phyloP scores from a whole-genome alignment of 176 grass and related monocot genomes.

The Oryza meridionalis region DNA sequence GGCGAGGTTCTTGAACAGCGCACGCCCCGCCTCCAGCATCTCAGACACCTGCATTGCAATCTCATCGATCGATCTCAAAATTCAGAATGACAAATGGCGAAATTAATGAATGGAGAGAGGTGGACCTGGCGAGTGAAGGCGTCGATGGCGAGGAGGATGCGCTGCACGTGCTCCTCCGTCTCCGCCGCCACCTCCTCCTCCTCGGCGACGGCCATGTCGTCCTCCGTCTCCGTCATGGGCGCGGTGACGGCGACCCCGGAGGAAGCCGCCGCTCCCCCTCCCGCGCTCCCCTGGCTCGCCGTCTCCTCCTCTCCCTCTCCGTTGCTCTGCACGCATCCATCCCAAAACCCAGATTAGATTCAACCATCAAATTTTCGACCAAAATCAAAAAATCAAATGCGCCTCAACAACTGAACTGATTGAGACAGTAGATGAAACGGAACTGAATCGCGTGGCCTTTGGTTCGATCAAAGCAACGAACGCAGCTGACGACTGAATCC shows the following conservation, averaged over 20 bases:
- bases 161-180: slow-evolving; percentile 72
- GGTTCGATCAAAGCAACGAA: no score
- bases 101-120: background rate
- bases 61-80: background rate
- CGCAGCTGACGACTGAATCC: no score
- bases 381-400: background rate
- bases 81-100: no score
- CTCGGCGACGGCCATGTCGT: slow-evolving; percentile 17
- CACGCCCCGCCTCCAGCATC: slow-evolving; percentile 76
- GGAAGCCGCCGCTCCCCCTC: slow-evolving; percentile 24
- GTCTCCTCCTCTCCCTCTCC: slow-evolving; percentile 34
- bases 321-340: slow-evolving; percentile 32
- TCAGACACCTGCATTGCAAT: slow-evolving; percentile 58
- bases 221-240: background rate
- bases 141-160: slow-evolving; percentile 76
- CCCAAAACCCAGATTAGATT: background rate
- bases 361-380: background rate
- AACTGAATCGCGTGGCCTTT: background rate
- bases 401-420: no score
- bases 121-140: slow-evolving; percentile 81
- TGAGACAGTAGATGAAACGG: background rate
- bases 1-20: slow-evolving; percentile 79
- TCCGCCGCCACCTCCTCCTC: slow-evolving; percentile 49
- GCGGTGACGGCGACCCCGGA: background rate
- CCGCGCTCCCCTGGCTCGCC: slow-evolving; percentile 43